Conservation (phyloP, 2,329 filamentous ascomycete genomes). For the Penicillium sp. region DNA sequence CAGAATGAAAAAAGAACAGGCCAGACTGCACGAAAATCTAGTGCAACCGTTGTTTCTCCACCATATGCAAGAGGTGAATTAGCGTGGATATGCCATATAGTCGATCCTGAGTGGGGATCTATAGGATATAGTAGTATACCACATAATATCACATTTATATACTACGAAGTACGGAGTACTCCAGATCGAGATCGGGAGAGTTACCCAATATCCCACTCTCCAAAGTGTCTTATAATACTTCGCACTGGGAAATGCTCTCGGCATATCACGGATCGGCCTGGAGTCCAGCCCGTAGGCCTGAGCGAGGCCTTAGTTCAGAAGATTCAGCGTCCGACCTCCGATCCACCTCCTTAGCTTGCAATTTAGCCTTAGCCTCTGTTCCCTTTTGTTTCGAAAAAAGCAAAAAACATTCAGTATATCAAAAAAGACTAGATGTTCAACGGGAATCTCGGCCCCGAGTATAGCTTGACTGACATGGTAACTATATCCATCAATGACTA, state of each 20-base stretch:
- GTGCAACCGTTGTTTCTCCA: constrained; percentile 5
- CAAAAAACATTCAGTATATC: no score
- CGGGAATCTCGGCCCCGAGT: not conserved
- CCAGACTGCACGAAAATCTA: constrained; percentile 9
- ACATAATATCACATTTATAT: no score
- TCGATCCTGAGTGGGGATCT: not conserved
- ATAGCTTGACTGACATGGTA: no score
- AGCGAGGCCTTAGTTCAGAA: not conserved
- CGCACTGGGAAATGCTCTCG: not conserved
- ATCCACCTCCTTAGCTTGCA: not conserved
- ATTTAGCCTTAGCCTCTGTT: not conserved
- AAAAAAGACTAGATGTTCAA: not conserved
- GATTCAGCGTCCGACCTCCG: not conserved
- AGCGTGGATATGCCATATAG: not conserved
- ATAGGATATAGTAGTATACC: no score
- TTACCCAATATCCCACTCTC: no score
- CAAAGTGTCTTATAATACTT: no score
- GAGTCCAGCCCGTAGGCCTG: not conserved
- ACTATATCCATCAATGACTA: no score
- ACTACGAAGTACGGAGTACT: no score
- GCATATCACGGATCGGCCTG: not conserved
- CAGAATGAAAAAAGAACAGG: not conserved
- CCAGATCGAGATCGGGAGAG: no score
- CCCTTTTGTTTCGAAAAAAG: not conserved
- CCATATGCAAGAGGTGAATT: constrained; percentile 4